phyloP scores from a whole-genome alignment of 1,139 yeast species.

The Taphrina communis region DNA sequence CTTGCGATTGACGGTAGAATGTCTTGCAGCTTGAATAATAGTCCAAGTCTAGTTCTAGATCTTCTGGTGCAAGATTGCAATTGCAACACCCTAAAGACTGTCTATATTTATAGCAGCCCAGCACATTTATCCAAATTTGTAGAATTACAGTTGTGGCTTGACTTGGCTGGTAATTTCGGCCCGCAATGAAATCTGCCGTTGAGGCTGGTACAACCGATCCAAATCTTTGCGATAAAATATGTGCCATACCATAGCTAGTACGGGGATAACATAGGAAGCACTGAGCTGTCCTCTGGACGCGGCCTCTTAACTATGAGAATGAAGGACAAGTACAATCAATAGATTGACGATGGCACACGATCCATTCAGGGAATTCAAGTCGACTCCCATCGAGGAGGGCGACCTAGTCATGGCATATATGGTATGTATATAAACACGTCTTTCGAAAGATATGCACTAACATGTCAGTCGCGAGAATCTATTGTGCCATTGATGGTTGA shows the following conservation, averaged over 20 bases:
- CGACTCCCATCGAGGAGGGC: constrained; percentile 22
- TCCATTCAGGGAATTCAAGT: constrained; percentile 29
- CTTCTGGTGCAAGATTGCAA: too few species aligned
- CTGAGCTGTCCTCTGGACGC: too few species aligned
- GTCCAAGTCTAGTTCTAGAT: too few species aligned
- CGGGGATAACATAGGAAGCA: neutral
- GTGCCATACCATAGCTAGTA: too few species aligned
- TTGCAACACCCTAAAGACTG: too few species aligned
- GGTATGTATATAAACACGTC: neutral
- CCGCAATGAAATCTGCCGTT: constrained; percentile 15
- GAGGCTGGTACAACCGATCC: neutral
- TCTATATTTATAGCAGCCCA: too few species aligned
- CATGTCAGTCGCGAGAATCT: constrained; percentile 63
- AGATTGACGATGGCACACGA: constrained; percentile 7
- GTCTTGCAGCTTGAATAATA: too few species aligned
- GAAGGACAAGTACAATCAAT: neutral
- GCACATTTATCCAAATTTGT: too few species aligned
- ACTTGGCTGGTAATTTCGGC: neutral
- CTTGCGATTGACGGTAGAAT: too few species aligned
- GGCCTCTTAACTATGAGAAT: neutral
- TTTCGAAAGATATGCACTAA: constrained; percentile 1
- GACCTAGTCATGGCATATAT: constrained; percentile 36
- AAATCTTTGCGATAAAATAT: too few species aligned
- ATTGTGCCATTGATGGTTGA: constrained; percentile 76
- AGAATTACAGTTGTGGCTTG: too few species aligned